These are phyloP conservation scores for Neopestalotiopsis clavispora DNA, from an alignment of 2,329 filamentous ascomycete genomes.

Conservation along the genomic window DNA sequence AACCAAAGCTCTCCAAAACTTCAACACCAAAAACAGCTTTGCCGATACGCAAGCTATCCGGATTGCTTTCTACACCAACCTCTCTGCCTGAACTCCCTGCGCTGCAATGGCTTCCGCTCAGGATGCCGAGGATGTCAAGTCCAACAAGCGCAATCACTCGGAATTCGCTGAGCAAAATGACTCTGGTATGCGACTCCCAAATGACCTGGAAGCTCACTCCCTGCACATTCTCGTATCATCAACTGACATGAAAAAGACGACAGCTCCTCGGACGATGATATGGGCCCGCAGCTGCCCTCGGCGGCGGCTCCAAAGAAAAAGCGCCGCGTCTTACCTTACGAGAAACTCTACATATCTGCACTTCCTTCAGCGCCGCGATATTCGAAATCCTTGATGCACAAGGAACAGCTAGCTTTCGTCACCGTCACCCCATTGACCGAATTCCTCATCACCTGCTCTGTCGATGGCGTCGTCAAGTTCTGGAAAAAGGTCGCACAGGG, in stretches of 20 bases:
- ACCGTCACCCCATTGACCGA: constrained; percentile 91
- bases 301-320: constrained; percentile 85
- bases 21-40: constrained; percentile 5
- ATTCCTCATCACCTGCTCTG: constrained; percentile 91
- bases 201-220: not conserved
- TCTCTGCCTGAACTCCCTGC: not conserved
- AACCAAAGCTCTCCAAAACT: constrained; percentile 7
- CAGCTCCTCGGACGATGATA: constrained; percentile 80
- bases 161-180: constrained; percentile 34
- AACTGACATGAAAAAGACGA: constrained; percentile 41
- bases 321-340: constrained; percentile 86
- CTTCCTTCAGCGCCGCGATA: constrained; percentile 83
- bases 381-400: constrained; percentile 97
- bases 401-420: constrained; percentile 87
- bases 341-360: constrained; percentile 92
- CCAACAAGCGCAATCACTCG: constrained; percentile 36
- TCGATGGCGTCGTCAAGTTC: constrained; percentile 97
- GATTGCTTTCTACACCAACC: not conserved
- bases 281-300: constrained; percentile 89
- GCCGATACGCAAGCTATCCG: not conserved
- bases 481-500: constrained; percentile 95
- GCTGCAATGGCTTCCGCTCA: constrained; percentile 30
- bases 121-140: constrained; percentile 23
- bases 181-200: constrained; percentile 23
- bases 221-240: not conserved